These are phyloP conservation scores for Dichotomopilus funicola DNA, from an alignment of 2,329 filamentous ascomycete genomes.

Conservation along the genomic window DNA sequence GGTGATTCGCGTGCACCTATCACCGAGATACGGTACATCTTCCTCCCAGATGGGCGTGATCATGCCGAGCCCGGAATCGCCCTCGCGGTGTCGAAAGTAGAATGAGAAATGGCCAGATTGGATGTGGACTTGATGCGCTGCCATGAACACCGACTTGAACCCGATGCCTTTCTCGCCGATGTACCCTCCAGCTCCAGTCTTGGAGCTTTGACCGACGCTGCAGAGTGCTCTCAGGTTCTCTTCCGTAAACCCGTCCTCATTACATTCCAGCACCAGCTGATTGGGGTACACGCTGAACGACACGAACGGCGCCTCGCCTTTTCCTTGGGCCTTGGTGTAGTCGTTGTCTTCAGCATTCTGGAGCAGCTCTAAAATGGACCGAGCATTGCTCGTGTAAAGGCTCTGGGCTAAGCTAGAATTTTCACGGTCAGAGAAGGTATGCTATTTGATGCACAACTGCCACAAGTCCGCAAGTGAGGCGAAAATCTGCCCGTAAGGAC, in stretches of 20 bases:
- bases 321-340: conserved; percentile 16
- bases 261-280: conserved; percentile 41
- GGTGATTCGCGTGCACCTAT: conserved; percentile 32
- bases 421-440: conserved; percentile 1
- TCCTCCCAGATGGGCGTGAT: conserved; percentile 40
- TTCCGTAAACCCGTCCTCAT: conserved; percentile 41
- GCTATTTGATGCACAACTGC: conserved; percentile 4
- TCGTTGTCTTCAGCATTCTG: conserved; percentile 47
- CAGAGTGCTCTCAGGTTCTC: conserved; percentile 42
- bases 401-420: conserved; percentile 35
- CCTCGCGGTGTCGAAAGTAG: conserved; percentile 34
- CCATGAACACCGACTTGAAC: conserved; percentile 47
- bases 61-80: conserved; percentile 45
- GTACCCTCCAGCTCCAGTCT: conserved; percentile 34
- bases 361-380: conserved; percentile 47
- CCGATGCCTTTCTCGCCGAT: conserved; percentile 48
- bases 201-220: conserved; percentile 39
- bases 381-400: conserved; percentile 36
- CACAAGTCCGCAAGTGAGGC: conserved; percentile 1
- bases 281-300: conserved; percentile 32
- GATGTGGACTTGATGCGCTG: conserved; percentile 38
- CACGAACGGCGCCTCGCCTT: conserved; percentile 26
- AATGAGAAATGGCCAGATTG: conserved; percentile 40
- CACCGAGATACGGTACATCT: background rate
- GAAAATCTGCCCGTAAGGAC: background rate